Evolutionary conservation across 1,139 yeast species (phyloP), one percentile per base, ranked within the genome.

Genomic region (Candida glucosophila): DNA sequence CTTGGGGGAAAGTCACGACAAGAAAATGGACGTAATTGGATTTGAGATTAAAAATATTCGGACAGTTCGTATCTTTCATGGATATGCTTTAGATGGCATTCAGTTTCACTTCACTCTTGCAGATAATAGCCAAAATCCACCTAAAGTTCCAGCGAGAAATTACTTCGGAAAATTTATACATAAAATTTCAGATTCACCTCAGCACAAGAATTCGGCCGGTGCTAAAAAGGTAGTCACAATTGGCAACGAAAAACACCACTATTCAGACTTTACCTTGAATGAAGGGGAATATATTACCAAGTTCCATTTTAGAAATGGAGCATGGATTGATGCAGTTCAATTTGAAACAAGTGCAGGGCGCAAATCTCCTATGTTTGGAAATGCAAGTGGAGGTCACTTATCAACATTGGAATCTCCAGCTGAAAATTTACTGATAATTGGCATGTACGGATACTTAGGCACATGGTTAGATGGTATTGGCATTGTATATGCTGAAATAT

Each of bases 281-380:
- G 52, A 50, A 0, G 82, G 74, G 18, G 95, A 88, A 44, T 36
- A 40, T 7, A 57, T 90, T 6, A 47, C 60, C 4, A 79, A 77
- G 20, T 59, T 86, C 30, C 64, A 67, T 29, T 57, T 85, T 23
- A 64, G 94, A 35, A 63, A 75, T 26, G 97, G 97, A 5, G 77
- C 69, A 2, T 90, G 97, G 96, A 60, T 90, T 10, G 97, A 90
- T 57, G 95, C 80, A 2, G 55, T 83, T 12, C 93, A 81, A 43
- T 72, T 93, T 12, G 69, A 61, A 34, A 67, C 68, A 14, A 41
- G 53, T 21, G 58, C 55, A 18, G 85, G 85, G 1, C 58, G 70
- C 29, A 35, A 44, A 4, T 66, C 79, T 12, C 57, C 58, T 1
- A 55, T 69, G 68, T 60, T 53, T 33, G 95, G 95, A 13, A 74